A percentile compares a stretch with the other conserved stretches of the same genome.
These are phyloP conservation scores for Dichotomopilus funicola DNA, from an alignment of 2,329 filamentous ascomycete species.

Conservation along the genomic window DNA sequence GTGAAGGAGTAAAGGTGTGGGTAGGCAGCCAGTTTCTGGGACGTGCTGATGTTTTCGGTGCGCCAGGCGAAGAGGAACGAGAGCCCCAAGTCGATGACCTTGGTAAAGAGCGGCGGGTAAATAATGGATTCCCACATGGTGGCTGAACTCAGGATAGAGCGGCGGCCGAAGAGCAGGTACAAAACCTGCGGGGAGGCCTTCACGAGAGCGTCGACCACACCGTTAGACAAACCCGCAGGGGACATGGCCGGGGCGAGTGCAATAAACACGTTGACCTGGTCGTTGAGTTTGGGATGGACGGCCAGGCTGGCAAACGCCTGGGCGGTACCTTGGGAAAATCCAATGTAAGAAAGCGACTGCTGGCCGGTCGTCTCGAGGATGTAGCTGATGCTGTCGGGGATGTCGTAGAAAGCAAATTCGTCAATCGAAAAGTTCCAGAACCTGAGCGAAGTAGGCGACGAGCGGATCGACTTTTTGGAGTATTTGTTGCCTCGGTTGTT, in stretches of 20 bases:
- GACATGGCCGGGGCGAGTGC: slow-evolving; percentile 95
- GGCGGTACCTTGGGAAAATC: slow-evolving; percentile 94
- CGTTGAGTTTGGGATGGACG: slow-evolving; percentile 86
- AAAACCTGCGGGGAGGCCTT: slow-evolving; percentile 90
- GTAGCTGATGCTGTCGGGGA: slow-evolving; percentile 89
- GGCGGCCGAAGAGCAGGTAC: slow-evolving; percentile 85
- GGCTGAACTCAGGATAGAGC: slow-evolving; percentile 83
- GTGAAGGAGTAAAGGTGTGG: slow-evolving; percentile 95
- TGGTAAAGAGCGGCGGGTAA: slow-evolving; percentile 89
- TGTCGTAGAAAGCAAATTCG: slow-evolving; percentile 96
- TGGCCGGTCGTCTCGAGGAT: slow-evolving; percentile 79
- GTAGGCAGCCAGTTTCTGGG: slow-evolving; percentile 92
- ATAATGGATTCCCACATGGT: slow-evolving; percentile 97
- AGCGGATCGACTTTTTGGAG: slow-evolving; percentile 82
- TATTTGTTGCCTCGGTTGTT: slow-evolving; percentile 99
- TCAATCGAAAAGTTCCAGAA: slow-evolving; percentile 99
- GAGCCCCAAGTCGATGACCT: slow-evolving; percentile 75
- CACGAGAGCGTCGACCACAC: slow-evolving; percentile 84
- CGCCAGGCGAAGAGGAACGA: slow-evolving; percentile 86
- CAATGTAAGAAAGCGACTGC: slow-evolving; percentile 85
- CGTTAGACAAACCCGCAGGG: slow-evolving; percentile 81
- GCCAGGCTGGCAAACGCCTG: slow-evolving; percentile 92
- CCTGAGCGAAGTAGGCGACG: slow-evolving; percentile 63
- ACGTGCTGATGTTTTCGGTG: slow-evolving; percentile 71
- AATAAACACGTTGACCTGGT: slow-evolving; percentile 92